Evolutionary conservation across 441 rosid genomes (phyloP).

Genomic region (Gossypium lobatum): DNA sequence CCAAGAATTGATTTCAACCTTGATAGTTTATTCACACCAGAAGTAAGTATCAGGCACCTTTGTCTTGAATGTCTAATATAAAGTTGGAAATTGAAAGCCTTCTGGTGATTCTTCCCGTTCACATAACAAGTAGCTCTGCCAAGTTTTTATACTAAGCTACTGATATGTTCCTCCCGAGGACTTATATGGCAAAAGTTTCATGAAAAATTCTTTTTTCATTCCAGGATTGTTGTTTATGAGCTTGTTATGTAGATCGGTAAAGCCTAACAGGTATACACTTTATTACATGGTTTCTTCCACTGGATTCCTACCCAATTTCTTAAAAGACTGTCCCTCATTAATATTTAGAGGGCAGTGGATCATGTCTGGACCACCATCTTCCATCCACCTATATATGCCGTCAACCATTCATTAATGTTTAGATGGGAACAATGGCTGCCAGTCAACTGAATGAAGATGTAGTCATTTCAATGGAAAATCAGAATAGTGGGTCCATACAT

Average conservation of each 20-base stretch:
- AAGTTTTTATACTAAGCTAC: background rate
- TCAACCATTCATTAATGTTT: slow-evolving; percentile 4
- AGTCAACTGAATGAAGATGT: slow-evolving; percentile 4
- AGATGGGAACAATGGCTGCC: background rate
- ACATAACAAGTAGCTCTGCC: slow-evolving; percentile 5
- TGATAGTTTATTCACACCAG: slow-evolving; percentile 59
- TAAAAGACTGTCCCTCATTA: slow-evolving; percentile 6
- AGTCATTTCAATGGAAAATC: background rate
- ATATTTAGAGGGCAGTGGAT: slow-evolving; percentile 13
- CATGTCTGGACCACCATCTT: slow-evolving; percentile 18
- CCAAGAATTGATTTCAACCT: slow-evolving; percentile 82
- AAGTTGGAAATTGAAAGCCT: background rate
- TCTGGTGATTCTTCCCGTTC: background rate
- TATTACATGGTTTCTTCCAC: background rate
- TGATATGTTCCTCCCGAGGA: background rate
- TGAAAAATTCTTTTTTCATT: background rate
- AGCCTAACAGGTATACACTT: background rate
- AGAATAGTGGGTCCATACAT: background rate
- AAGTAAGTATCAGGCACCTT: slow-evolving; percentile 46
- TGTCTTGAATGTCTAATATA: slow-evolving; percentile 10
- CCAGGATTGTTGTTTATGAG: slow-evolving; percentile 2
- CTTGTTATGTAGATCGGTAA: background rate
- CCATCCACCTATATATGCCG: background rate
- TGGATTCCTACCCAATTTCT: background rate
- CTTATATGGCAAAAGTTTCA: background rate